These are phyloP conservation scores for Protomyces pachydermus DNA, from an alignment of 1,139 yeast genomes.

Conservation along the genomic window DNA sequence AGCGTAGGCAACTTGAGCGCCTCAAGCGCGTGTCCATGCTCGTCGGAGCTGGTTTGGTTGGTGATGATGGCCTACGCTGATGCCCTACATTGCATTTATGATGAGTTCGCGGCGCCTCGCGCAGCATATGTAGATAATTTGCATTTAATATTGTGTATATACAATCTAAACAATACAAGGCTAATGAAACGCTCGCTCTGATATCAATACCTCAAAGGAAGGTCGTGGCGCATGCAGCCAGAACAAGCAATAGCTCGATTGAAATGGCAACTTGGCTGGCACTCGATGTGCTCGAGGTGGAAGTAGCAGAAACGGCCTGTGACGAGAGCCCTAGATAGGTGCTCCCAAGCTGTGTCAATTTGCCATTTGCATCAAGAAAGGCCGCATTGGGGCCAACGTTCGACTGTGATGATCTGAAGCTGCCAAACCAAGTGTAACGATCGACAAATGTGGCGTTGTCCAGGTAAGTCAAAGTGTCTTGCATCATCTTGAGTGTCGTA, in stretches of 20 bases:
- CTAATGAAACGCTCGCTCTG: not conserved
- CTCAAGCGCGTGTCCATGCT: not conserved
- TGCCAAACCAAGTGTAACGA: constrained; percentile 26
- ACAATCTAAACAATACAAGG: not conserved
- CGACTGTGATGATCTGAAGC: constrained; percentile 1
- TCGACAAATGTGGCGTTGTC: constrained; percentile 22
- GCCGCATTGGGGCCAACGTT: constrained; percentile 25
- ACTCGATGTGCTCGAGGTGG: not conserved
- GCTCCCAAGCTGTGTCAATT: constrained; percentile 3
- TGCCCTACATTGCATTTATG: too few species aligned
- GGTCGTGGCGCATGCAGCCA: not conserved
- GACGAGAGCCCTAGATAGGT: constrained; percentile 4
- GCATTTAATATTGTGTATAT: not conserved
- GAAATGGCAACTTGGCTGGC: not conserved
- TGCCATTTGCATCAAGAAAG: constrained; percentile 16
- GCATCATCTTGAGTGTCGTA: constrained; percentile 1
- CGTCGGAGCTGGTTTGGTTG: too few species aligned
- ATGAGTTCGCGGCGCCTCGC: too few species aligned
- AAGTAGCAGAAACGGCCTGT: not conserved
- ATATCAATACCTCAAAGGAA: not conserved
- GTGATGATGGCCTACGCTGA: too few species aligned
- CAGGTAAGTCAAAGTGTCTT: constrained; percentile 4
- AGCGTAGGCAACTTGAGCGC: not conserved
- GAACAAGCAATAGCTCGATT: not conserved
- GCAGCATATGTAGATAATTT: too few species aligned